Base-by-base conservation (phyloP, 2,329 filamentous ascomycete genomes). In the Penicillium sp. region DNA sequence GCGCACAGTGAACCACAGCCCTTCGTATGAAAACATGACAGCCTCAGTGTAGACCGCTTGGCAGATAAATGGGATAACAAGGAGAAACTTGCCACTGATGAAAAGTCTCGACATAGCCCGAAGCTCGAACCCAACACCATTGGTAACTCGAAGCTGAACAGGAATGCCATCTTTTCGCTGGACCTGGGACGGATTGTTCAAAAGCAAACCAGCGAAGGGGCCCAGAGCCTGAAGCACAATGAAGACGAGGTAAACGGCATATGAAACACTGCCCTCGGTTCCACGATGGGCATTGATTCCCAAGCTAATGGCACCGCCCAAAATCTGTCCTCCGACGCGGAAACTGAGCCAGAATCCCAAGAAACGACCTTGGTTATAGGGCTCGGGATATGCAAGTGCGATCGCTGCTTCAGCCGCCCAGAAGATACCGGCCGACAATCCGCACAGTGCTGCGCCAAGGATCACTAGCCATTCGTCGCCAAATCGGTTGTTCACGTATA, bases 321-420 rank as follows among this genome's bases (percentile, higher is more conserved):
- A 70, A 13, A 90, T 85, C 64, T 89, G 86, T 0, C 87, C 87
- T 1, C 76, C 74, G 1, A 87, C 76, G 3, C 80, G 76, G 55
- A 80, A 83, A 5, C 75, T 79, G 4, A 89, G 75, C 87, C 87
- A 90, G 62, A 86, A 84, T 0, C 85, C 87, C 0, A 90, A 72
- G 16, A 84, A 82, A 14, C 79, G 79, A 0, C 84, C 85, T 47
- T 81, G 79, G 43, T 87, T 87, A 63, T 81, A 83, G 0, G 86
- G 85, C 60, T 90, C 87, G 0, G 87, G 86, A 57, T 90, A 90
- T 0, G 83, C 79, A 18, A 90, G 81, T 0, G 86, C 86, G 50
- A 90, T 88, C 0, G 87, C 86, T 0, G 85, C 85, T 69, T 90
- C 87, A 0, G 86, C 82, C 76, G 85, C 85, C 87, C 87, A 90